Base-by-base conservation (phyloP, 352 stramenopile species). In the Pythium myriotylum region DNA sequence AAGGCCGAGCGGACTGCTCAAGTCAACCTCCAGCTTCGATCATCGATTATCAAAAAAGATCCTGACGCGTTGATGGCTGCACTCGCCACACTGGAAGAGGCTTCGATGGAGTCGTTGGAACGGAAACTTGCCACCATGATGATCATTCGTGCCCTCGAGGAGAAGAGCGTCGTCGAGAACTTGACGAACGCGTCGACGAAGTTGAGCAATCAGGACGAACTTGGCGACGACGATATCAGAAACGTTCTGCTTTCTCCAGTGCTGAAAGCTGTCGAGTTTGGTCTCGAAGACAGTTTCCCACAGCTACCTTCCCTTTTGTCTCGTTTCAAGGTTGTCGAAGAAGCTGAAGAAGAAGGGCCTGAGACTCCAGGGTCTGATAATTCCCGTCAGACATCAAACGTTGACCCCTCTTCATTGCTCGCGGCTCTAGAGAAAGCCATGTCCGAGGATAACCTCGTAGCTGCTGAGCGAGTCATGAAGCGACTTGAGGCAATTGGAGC, bases 81-180 rank as follows among this genome's bases (percentile, higher is more conserved):
- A 0, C 69, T 92, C 22, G 83, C 83, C 35, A 85, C 79, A 3
- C 48, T 90, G 3, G 76, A 92, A 54, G 83, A 86, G 20, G 74
- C 80, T 4, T 88, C 80, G 0, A 67, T 74, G 2, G 83, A 92
- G 53, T 89, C 81, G 0, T 56, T 90, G 13, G 83, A 92, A 55
- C 63, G 81, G 26, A 90, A 92, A 39, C 68, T 92, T n/a, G 83
- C 78, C 26, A 92, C 83, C 10, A 89, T 90, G 79, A 84, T 90
- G 76, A 87, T 90, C 52, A 92, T 92, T 59, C 79, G 83, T 42
- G 74, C 83, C 24, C 59, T 92, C 1, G 83, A 92, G 55, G 83
- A 90, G 61, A 90, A 90, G 60, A 85, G 80, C 20, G 80, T 73
- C 0, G 66, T 81, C 5, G 83, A 92, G 33, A 67, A 68, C 6